phyloP scores from a whole-genome alignment of 768 basidiomycete species.

The Rhodosporidiobolus sp. region DNA sequence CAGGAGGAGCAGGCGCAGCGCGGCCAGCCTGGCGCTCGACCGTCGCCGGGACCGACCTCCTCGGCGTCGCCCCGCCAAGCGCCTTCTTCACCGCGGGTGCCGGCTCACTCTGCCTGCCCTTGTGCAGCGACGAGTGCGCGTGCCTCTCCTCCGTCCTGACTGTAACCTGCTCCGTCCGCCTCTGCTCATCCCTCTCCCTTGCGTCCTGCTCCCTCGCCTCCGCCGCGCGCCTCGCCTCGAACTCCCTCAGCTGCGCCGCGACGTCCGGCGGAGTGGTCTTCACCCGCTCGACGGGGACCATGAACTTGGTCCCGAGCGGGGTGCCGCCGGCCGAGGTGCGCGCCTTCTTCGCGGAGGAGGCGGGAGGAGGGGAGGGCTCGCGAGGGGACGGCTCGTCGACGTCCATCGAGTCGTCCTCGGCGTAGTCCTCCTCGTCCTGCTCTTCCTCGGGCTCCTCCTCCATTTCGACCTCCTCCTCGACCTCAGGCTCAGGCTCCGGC shows the following conservation, averaged over 20 bases:
- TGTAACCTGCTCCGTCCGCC: not conserved
- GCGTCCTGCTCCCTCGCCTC: not conserved
- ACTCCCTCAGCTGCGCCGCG: not conserved
- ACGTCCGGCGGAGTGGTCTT: constrained; percentile 15
- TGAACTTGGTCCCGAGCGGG: constrained; percentile 20
- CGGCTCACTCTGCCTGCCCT: not conserved
- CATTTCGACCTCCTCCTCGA: not conserved
- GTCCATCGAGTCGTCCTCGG: not conserved
- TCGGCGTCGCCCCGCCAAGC: too few species aligned
- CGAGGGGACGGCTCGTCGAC: not conserved
- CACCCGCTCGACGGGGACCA: constrained; percentile 19
- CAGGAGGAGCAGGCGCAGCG: too few species aligned
- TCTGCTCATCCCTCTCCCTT: not conserved
- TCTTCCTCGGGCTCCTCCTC: not conserved
- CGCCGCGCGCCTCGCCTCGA: not conserved
- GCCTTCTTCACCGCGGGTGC: not conserved
- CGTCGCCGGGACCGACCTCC: not conserved
- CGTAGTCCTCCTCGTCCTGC: constrained; percentile 5
- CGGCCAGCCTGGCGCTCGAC: not conserved
- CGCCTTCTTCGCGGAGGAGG: not conserved
- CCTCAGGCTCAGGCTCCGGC: not conserved
- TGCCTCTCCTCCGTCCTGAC: not conserved
- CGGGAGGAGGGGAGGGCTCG: not conserved
- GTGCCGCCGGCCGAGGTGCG: not conserved
- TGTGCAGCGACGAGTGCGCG: too few species aligned